These are phyloP conservation scores for Venturia oleaginea DNA, from an alignment of 2,329 filamentous ascomycete genomes.

Conservation along the genomic window DNA sequence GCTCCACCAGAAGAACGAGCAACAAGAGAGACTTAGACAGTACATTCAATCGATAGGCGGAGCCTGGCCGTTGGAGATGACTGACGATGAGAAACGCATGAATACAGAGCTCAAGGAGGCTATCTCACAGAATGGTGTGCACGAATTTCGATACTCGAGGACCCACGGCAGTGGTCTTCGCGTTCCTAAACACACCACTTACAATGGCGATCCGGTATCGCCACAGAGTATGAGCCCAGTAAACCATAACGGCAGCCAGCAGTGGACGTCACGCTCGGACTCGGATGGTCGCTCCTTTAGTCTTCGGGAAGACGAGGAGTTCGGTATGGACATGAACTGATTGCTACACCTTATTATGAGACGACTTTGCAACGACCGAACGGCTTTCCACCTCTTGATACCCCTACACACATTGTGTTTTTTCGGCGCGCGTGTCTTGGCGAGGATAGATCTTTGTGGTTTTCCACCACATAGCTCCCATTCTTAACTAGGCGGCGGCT, in stretches of 20 bases:
- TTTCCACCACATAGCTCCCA: neutral
- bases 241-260: constrained; percentile 46
- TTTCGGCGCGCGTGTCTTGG: neutral
- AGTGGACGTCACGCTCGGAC: constrained; percentile 17
- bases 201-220: constrained; percentile 68
- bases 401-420: constrained; percentile 5
- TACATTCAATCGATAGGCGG: constrained; percentile 64
- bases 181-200: constrained; percentile 88
- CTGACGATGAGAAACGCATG: constrained; percentile 93
- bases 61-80: constrained; percentile 68
- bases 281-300: constrained; percentile 41
- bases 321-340: constrained; percentile 51
- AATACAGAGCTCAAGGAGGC: constrained; percentile 84
- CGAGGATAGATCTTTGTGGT: neutral
- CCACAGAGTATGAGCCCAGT: constrained; percentile 45
- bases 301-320: constrained; percentile 94
- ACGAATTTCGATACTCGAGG: constrained; percentile 76
- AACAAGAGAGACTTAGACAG: constrained; percentile 79
- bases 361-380: neutral
- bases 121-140: constrained; percentile 67
- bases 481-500: constrained; percentile 1
- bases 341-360: neutral
- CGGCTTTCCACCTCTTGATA: constrained; percentile 9
- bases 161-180: constrained; percentile 75
- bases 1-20: constrained; percentile 77